These are phyloP conservation scores for Phaeomoniella chlamydospora DNA, from an alignment of 2,329 filamentous ascomycete genomes.

Conservation along the genomic window DNA sequence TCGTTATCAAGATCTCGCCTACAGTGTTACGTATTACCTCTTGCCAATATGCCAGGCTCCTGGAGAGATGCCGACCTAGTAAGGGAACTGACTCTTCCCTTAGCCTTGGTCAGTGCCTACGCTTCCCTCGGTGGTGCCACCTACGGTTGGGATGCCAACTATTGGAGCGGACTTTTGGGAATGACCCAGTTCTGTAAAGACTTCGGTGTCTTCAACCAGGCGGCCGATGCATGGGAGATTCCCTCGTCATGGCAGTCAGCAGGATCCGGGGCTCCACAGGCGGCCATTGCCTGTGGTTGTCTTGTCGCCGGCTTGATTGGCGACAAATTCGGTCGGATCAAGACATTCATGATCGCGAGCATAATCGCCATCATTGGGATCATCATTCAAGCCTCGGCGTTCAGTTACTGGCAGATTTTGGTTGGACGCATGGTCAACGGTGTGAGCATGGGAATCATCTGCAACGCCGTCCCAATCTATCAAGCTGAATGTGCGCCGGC, in stretches of 20 bases:
- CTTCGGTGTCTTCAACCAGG: background rate
- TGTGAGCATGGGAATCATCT: constrained; percentile 7
- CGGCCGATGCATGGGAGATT: background rate
- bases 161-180: background rate
- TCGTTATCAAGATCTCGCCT: no score
- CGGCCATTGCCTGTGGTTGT: background rate
- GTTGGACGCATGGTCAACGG: constrained; percentile 13
- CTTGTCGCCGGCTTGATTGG: background rate
- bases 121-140: background rate
- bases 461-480: constrained; percentile 39
- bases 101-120: background rate
- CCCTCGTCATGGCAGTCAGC: constrained; percentile 3
- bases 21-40: background rate
- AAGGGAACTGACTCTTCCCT: constrained; percentile 1
- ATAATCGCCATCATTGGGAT: constrained; percentile 6
- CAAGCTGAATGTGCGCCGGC: constrained; percentile 48
- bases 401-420: constrained; percentile 13
- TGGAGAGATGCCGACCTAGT: constrained; percentile 1
- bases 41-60: background rate
- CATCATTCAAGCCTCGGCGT: constrained; percentile 6
- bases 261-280: background rate
- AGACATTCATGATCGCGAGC: constrained; percentile 6
- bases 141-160: background rate
- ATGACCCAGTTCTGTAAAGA: background rate
- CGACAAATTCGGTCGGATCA: constrained; percentile 7